phyloP scores from a whole-genome alignment of 768 basidiomycete genomes.

The Lactarius tabidus region DNA sequence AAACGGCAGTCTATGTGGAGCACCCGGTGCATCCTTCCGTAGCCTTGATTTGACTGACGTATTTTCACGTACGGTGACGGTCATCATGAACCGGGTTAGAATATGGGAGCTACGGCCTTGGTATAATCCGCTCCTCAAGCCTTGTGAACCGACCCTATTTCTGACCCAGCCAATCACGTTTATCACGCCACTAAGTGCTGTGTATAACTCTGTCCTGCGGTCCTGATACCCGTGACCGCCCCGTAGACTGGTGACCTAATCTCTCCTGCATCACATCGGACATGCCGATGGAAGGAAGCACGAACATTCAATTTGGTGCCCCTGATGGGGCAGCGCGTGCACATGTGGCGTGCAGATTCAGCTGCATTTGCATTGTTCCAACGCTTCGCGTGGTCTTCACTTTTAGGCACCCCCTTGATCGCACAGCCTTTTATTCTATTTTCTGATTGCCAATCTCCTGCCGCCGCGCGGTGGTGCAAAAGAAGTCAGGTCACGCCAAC shows the following conservation, averaged over 20 bases:
- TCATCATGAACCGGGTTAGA: neutral
- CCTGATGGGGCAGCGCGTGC: conserved; percentile 1
- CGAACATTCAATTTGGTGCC: neutral
- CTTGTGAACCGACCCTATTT: neutral
- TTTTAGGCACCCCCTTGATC: conserved; percentile 4
- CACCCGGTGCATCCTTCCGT: neutral
- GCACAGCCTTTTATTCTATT: neutral
- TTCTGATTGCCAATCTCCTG: neutral
- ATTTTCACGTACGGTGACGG: neutral
- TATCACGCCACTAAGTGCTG: conserved; percentile 18
- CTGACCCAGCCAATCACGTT: neutral
- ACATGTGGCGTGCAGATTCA: neutral
- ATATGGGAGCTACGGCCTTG: neutral
- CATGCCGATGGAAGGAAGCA: neutral
- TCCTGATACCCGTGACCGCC: conserved; percentile 2
- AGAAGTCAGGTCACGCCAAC: neutral
- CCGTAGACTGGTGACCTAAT: neutral
- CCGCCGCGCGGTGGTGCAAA: neutral
- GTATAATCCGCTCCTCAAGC: neutral
- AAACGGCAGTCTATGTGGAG: neutral
- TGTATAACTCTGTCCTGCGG: neutral
- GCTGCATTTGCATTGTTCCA: neutral
- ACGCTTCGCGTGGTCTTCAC: neutral
- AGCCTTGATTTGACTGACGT: neutral
- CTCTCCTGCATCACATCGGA: conserved; percentile 14